A percentile compares a stretch with the other conserved stretches of the same genome.
Evolutionary conservation across 2,329 filamentous ascomycete species (phyloP).

Genomic region (Monosporascus sp.): DNA sequence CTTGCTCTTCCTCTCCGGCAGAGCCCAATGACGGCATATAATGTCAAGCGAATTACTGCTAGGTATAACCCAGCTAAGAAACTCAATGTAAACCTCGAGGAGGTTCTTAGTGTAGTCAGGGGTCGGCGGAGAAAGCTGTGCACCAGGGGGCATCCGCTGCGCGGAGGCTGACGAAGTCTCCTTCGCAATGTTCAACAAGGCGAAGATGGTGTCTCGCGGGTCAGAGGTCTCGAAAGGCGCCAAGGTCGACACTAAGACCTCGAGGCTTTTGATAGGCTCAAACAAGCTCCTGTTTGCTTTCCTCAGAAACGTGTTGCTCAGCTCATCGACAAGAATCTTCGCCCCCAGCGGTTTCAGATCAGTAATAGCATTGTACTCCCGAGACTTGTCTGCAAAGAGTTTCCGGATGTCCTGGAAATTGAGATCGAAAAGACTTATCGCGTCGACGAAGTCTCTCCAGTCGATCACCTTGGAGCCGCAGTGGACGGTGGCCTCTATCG

Average conservation of each 20-base stretch:
- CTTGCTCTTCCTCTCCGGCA: conserved; percentile 2
- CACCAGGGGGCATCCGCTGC: neutral
- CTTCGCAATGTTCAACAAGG: conserved; percentile 15
- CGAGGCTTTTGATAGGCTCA: conserved; percentile 8
- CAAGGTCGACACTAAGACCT: conserved; percentile 15
- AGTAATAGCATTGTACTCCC: conserved; percentile 9
- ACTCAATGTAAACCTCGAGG: conserved; percentile 12
- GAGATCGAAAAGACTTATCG: conserved; percentile 11
- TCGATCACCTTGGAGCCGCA: neutral
- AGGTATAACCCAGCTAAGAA: conserved; percentile 9
- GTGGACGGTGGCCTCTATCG: conserved; percentile 2
- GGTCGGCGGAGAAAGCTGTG: neutral
- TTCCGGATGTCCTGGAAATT: conserved; percentile 9
- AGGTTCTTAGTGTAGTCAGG: neutral
- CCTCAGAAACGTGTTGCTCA: conserved; percentile 12
- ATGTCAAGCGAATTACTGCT: conserved; percentile 15
- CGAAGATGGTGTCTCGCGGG: conserved; percentile 20
- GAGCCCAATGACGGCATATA: conserved; percentile 19
- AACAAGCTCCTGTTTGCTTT: neutral
- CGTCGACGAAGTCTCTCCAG: conserved; percentile 19
- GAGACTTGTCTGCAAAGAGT: neutral
- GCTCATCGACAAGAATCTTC: conserved; percentile 5
- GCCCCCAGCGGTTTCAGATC: conserved; percentile 8
- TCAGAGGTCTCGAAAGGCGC: conserved; percentile 16
- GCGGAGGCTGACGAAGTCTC: conserved; percentile 3